phyloP scores from a whole-genome alignment of 306 rosid genomes.

The Ochetophila trinervis region DNA sequence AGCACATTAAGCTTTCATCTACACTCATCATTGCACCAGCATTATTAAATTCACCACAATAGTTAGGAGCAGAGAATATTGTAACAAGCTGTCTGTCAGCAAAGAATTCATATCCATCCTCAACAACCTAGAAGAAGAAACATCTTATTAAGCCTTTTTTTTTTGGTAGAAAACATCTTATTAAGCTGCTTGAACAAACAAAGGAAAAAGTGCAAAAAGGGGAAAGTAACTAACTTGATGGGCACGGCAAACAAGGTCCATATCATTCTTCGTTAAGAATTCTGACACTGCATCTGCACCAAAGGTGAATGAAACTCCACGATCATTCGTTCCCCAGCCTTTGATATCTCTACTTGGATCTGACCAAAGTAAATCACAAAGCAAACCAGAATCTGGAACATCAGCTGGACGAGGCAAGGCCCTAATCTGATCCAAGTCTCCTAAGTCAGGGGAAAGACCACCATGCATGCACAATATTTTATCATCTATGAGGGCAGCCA shows the following conservation, averaged over 20 bases:
- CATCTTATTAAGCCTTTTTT: background rate
- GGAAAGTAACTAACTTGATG: conserved; percentile 25
- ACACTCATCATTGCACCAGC: conserved; percentile 46
- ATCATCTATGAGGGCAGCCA: conserved; percentile 41
- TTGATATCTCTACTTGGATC: conserved; percentile 39
- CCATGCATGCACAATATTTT: conserved; percentile 47
- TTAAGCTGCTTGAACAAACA: background rate
- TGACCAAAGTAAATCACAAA: conserved; percentile 44
- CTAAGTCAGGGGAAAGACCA: conserved; percentile 40
- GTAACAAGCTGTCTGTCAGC: conserved; percentile 45
- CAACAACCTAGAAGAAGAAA: conserved; percentile 34
- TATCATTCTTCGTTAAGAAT: conserved; percentile 37
- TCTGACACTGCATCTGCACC: conserved; percentile 35
- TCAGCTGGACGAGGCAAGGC: conserved; percentile 36
- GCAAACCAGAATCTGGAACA: conserved; percentile 39
- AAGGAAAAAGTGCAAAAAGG: background rate
- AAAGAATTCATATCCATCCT: conserved; percentile 45
- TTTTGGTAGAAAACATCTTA: background rate
- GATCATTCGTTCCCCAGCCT: conserved; percentile 48
- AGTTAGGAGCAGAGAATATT: conserved; percentile 44
- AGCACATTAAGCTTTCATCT: conserved; percentile 43
- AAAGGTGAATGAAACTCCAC: conserved; percentile 43
- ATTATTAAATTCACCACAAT: conserved; percentile 43
- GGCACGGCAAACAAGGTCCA: conserved; percentile 45
- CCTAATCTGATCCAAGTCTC: conserved; percentile 37